Conservation (phyloP, 1,139 yeast genomes). For the Lodderomyces elongisporus region DNA sequence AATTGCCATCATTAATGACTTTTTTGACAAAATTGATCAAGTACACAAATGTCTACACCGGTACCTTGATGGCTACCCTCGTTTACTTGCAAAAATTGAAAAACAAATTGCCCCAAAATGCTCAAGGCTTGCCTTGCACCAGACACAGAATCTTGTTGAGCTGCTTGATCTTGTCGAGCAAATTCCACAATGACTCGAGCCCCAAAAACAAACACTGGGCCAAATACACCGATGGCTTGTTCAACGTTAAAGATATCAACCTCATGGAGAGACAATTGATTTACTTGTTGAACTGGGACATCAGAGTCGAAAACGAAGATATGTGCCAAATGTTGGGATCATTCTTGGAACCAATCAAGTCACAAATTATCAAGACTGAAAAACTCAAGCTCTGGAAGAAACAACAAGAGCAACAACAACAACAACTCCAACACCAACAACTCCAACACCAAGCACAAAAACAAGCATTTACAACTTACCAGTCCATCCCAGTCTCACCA, state of each 20-base stretch:
- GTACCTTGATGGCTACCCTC: conserved; percentile 68
- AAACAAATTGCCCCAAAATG: conserved; percentile 58
- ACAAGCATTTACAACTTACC: background rate
- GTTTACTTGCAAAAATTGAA: conserved; percentile 61
- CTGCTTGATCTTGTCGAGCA: conserved; percentile 66
- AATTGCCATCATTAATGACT: conserved; percentile 67
- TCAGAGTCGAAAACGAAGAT: conserved; percentile 52
- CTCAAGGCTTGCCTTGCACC: conserved; percentile 73
- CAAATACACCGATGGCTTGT: conserved; percentile 67
- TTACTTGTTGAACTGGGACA: conserved; percentile 66
- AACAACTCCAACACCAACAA: conserved; percentile 7
- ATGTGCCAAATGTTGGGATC: conserved; percentile 43
- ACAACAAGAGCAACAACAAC: conserved; percentile 6
- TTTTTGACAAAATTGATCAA: conserved; percentile 66
- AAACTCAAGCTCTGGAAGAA: conserved; percentile 24
- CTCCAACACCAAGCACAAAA: conserved; percentile 1
- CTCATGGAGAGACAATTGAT: conserved; percentile 76
- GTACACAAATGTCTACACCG: conserved; percentile 71
- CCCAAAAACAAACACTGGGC: conserved; percentile 80
- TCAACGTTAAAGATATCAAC: conserved; percentile 63
- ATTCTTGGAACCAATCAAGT: conserved; percentile 60
- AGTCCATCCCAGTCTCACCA: background rate
- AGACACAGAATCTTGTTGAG: conserved; percentile 73
- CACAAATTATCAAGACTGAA: conserved; percentile 43
- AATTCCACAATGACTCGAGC: conserved; percentile 71